phyloP scores from a whole-genome alignment of 352 stramenopile genomes.

The Discostella stelligera region DNA sequence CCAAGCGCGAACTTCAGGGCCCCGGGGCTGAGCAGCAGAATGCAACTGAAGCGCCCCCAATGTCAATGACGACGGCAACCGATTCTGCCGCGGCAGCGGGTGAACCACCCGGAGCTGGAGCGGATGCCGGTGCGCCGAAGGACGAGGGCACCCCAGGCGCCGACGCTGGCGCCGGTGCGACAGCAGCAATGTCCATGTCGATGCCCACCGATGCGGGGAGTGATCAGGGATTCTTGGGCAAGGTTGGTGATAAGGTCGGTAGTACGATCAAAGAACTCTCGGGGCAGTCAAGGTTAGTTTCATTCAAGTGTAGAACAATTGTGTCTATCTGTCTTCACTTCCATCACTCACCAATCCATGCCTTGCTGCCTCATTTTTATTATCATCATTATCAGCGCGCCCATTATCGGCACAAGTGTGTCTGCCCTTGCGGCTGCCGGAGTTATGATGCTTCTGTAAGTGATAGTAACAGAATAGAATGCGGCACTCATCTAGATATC shows the following conservation, averaged over 20 bases:
- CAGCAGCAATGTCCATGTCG: neutral
- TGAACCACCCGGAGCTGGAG: no score
- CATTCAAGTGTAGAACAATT: neutral
- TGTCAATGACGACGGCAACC: no score
- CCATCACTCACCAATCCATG: neutral
- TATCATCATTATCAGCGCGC: neutral
- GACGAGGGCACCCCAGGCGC: no score
- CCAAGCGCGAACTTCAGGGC: neutral
- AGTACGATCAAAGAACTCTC: neutral
- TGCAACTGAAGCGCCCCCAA: no score
- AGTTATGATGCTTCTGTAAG: conserved; percentile 9
- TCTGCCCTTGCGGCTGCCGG: neutral
- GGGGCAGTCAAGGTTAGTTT: neutral
- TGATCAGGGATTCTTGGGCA: neutral
- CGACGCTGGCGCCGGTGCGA: no score
- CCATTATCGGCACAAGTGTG: neutral
- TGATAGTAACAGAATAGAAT: no score
- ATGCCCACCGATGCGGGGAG: neutral
- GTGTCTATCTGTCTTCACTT: no score
- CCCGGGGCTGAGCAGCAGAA: neutral
- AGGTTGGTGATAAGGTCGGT: neutral
- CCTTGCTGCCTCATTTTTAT: neutral
- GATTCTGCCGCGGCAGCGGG: no score
- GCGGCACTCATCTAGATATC: no score
- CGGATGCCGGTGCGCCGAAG: neutral